Base-by-base conservation (phyloP, 2,329 filamentous ascomycete species). In the Cercospora sp. region DNA sequence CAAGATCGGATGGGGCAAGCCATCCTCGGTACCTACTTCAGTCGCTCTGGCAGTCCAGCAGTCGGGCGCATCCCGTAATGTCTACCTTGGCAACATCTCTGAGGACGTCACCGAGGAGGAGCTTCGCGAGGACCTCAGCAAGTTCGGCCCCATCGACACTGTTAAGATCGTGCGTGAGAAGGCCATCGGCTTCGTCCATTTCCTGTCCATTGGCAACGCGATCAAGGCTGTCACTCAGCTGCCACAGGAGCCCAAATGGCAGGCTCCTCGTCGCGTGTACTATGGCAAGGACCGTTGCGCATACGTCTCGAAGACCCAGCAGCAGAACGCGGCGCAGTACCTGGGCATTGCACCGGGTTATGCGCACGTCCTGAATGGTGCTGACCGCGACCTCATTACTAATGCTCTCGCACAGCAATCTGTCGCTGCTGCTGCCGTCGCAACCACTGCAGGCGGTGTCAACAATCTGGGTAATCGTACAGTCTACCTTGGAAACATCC, bases 1-100 rank as follows among this genome's bases (percentile, higher is more conserved):
- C 85, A 99, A 99, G 86, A 94, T 99, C 76, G 95, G 95, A 71
- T 99, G 95, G 95, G 95, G 95, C 71, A 99, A 99, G 83, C 94
- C 95, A 34, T 98, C 95, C 3, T 94, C 97, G 81, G 95, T 99
- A 0, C 95, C 95, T 3, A 98, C 94, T 2, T 98, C 95, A 2
- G 95, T 99, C 58, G 93, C 94, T n/a, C 85, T 98, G 67, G 94
- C 95, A 58, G 95, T 98, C 34, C 95, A 99, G 83, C 95, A 99
- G 81, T 97, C 94, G 12, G 94, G 94, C 63, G 95, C 95, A 32
- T 99, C 95, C 18, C 89, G 95, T 72, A 99, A 99, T 78, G 95
- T 99, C 37, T 99, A 99, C 78, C 86, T 99, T 53, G 95, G 95
- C 64, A 98, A 97, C 79, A 81, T 99, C 68, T 87, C 93, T 0